Percentiles rank a stretch among this genome's conserved stretches.
These are phyloP conservation scores for Trifolium repens DNA, from an alignment of 306 rosid species.

Conservation along the genomic window DNA sequence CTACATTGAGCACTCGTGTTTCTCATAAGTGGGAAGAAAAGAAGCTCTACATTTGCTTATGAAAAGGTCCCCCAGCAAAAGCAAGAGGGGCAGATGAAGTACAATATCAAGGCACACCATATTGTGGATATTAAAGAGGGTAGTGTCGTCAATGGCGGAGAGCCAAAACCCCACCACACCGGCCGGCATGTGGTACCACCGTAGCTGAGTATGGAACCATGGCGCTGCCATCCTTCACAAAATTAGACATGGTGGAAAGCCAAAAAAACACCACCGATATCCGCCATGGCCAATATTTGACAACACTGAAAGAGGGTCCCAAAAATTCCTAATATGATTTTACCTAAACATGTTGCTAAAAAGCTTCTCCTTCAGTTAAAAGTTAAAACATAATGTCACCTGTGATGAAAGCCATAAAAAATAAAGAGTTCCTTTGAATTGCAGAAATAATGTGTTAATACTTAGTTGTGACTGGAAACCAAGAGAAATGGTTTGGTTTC, in stretches of 20 bases:
- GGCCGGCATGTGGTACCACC: too few relatives aligned
- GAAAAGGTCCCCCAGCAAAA: background rate
- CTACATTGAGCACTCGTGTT: background rate
- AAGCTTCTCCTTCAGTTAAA: background rate
- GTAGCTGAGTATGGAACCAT: too few relatives aligned
- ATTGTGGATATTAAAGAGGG: background rate
- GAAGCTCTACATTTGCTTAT: background rate
- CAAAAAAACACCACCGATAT: too few relatives aligned
- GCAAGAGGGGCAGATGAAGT: background rate
- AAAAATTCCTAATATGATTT: background rate
- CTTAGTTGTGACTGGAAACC: background rate
- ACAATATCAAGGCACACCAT: constrained; percentile 15
- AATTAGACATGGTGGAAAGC: too few relatives aligned
- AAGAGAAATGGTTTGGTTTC: background rate
- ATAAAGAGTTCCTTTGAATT: constrained; percentile 9
- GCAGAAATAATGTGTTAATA: constrained; percentile 14
- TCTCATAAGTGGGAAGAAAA: constrained; percentile 2
- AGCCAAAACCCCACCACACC: too few relatives aligned
- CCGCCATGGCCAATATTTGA: too few relatives aligned
- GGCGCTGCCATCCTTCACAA: too few relatives aligned
- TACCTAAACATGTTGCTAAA: constrained; percentile 20
- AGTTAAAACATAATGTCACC: constrained; percentile 10
- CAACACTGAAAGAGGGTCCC: background rate
- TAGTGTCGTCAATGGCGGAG: too few relatives aligned
- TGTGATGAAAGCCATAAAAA: constrained; percentile 37